Evolutionary conservation across 108 stramenopile species (phyloP).

Genomic region (Parmales sp.): DNA sequence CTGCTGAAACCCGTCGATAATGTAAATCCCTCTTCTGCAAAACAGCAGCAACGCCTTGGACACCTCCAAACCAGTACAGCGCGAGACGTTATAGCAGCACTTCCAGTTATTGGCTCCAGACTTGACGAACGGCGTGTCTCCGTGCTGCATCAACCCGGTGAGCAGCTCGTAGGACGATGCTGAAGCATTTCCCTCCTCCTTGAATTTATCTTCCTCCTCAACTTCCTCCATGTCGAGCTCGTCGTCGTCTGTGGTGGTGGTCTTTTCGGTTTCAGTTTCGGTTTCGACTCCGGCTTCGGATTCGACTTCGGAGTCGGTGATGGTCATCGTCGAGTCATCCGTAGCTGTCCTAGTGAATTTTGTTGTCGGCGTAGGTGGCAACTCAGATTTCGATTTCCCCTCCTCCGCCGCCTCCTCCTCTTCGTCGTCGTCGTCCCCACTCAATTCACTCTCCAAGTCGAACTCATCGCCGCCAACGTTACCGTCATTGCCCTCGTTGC

Average conservation of each 20-base stretch:
- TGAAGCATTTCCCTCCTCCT: slow-evolving; percentile 18
- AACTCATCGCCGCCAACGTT: slow-evolving; percentile 53
- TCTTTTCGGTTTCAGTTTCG: too few species aligned
- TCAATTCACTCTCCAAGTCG: slow-evolving; percentile 17
- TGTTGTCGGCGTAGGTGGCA: slow-evolving; percentile 16
- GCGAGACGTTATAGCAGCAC: slow-evolving; percentile 53
- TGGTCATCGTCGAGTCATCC: too few species aligned
- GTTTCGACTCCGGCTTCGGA: too few species aligned
- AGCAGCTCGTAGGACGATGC: slow-evolving; percentile 75
- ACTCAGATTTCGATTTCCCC: slow-evolving; percentile 18
- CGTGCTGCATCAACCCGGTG: slow-evolving; percentile 63
- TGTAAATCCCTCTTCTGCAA: slow-evolving; percentile 66
- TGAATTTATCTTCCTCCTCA: not conserved
- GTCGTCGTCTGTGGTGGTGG: too few species aligned
- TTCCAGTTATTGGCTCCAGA: slow-evolving; percentile 15
- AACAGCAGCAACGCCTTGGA: slow-evolving; percentile 65
- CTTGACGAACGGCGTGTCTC: slow-evolving; percentile 74
- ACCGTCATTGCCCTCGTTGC: too few species aligned
- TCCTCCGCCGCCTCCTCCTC: not conserved
- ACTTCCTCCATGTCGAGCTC: too few species aligned
- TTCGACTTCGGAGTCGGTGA: too few species aligned
- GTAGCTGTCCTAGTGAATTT: too few species aligned
- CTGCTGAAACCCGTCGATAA: slow-evolving; percentile 79
- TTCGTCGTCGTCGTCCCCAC: slow-evolving; percentile 1
- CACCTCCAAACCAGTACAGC: slow-evolving; percentile 80